Percentiles rank a stretch among this genome's conserved stretches.
Conservation (phyloP, 768 basidiomycete genomes). For the Suillus luteus region DNA sequence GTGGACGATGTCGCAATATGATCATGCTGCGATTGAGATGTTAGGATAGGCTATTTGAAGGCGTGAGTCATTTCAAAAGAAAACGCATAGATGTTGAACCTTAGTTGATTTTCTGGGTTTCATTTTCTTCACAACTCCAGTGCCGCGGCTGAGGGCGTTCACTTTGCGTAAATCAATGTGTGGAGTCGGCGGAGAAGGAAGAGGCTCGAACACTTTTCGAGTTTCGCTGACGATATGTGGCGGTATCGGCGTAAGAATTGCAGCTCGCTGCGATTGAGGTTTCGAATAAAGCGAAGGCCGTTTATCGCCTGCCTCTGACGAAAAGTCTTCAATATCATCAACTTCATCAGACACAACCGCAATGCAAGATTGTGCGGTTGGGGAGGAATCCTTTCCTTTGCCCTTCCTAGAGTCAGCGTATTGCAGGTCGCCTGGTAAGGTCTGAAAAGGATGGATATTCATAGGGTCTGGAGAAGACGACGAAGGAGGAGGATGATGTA, state of each 20-base stretch:
- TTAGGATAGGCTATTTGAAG: neutral
- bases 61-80: neutral
- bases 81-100: conserved; percentile 7
- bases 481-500: conserved; percentile 15
- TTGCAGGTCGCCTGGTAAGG: conserved; percentile 17
- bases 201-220: conserved; percentile 17
- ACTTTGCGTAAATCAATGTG: conserved; percentile 13
- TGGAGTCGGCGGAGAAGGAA: neutral
- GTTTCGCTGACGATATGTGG: conserved; percentile 17
- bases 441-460: conserved; percentile 26
- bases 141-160: neutral
- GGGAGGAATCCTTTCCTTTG: conserved; percentile 17
- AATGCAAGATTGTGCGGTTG: neutral
- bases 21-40: conserved; percentile 17
- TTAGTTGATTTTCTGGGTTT: conserved; percentile 28
- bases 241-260: conserved; percentile 10
- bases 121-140: conserved; percentile 21
- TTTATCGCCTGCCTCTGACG: conserved; percentile 25
- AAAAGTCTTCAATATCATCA: conserved; percentile 15
- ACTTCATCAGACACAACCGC: conserved; percentile 10
- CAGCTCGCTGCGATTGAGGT: conserved; percentile 7
- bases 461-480: conserved; percentile 30
- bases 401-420: conserved; percentile 20
- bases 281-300: neutral
- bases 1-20: conserved; percentile 32